Evolutionary conservation across 2,329 filamentous ascomycete species (phyloP).

Genomic region (Exophiala bonariae): DNA sequence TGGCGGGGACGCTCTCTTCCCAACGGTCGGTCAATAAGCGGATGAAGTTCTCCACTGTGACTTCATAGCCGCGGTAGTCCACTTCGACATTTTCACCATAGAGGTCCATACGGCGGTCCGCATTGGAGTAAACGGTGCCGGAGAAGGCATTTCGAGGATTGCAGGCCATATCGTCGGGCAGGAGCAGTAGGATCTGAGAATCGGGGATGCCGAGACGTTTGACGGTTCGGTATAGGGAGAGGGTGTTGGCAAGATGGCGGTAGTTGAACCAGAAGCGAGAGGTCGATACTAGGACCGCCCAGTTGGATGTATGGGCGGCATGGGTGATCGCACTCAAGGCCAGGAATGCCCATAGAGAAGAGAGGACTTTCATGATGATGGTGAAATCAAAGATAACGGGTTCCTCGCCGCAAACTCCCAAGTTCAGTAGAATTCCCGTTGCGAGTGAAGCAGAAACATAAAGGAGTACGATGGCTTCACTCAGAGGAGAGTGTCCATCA

Average conservation of each 20-base stretch:
- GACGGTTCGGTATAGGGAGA: slow-evolving; percentile 95
- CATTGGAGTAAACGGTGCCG: slow-evolving; percentile 97
- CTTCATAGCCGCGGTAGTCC: slow-evolving; percentile 96
- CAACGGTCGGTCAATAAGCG: slow-evolving; percentile 90
- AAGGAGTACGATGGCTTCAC: too few relatives aligned
- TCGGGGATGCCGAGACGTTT: slow-evolving; percentile 97
- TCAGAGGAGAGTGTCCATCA: too few relatives aligned
- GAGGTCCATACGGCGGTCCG: slow-evolving; percentile 89
- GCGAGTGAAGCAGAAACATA: too few relatives aligned
- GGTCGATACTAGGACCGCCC: slow-evolving; percentile 97
- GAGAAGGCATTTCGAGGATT: slow-evolving; percentile 98
- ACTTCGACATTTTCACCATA: slow-evolving; percentile 99
- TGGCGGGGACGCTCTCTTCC: slow-evolving; percentile 89
- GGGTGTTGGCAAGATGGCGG: slow-evolving; percentile 93
- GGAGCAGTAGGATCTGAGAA: slow-evolving; percentile 98
- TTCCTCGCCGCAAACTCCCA: too few relatives aligned
- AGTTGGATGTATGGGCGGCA: slow-evolving; percentile 82
- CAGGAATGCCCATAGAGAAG: slow-evolving; percentile 13
- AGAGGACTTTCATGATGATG: slow-evolving; percentile 9
- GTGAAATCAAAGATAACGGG: too few relatives aligned
- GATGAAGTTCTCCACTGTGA: slow-evolving; percentile 99
- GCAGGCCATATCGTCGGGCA: slow-evolving; percentile 99
- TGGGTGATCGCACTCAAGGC: slow-evolving; percentile 11
- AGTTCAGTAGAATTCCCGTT: too few relatives aligned
- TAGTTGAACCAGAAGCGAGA: slow-evolving; percentile 99